These are phyloP conservation scores for Trichosanthes truncata DNA, from an alignment of 306 rosid genomes.

Conservation along the genomic window DNA sequence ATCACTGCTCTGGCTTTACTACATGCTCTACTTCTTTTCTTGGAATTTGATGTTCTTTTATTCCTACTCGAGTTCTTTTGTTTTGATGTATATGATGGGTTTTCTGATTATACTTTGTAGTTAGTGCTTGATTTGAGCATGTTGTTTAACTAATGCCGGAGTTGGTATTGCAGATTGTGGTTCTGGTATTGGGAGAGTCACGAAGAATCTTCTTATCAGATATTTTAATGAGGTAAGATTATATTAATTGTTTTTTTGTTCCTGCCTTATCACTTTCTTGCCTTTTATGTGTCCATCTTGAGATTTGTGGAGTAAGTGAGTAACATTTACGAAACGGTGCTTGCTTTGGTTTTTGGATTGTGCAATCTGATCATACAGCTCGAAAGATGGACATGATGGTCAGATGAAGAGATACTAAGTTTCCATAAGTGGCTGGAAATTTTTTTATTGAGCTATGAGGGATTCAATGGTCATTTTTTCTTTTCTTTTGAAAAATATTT, in stretches of 20 bases:
- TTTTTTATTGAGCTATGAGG: not conserved
- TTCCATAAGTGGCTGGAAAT: not conserved
- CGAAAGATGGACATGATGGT: not conserved
- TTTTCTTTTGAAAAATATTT: not conserved
- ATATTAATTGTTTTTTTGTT: slow-evolving; percentile 16
- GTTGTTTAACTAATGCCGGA: not conserved
- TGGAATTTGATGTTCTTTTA: not conserved
- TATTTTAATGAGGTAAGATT: slow-evolving; percentile 84
- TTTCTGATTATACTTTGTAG: not conserved
- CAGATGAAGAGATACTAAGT: not conserved
- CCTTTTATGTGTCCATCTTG: not conserved
- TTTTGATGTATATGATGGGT: not conserved
- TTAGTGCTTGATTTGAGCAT: not conserved
- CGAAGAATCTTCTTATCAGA: slow-evolving; percentile 76
- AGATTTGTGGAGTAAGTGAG: not conserved
- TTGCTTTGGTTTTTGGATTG: not conserved
- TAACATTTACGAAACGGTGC: not conserved
- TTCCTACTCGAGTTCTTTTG: not conserved
- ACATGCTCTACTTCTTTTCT: not conserved
- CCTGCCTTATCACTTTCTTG: not conserved
- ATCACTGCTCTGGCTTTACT: not conserved
- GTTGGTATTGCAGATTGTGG: slow-evolving; percentile 68
- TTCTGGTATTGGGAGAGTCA: slow-evolving; percentile 92
- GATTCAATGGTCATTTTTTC: not conserved
- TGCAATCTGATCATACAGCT: not conserved